Evolutionary conservation across 1,284 basidiomycete species (phyloP).

Genomic region (Sanghuangporus sanghuang): DNA sequence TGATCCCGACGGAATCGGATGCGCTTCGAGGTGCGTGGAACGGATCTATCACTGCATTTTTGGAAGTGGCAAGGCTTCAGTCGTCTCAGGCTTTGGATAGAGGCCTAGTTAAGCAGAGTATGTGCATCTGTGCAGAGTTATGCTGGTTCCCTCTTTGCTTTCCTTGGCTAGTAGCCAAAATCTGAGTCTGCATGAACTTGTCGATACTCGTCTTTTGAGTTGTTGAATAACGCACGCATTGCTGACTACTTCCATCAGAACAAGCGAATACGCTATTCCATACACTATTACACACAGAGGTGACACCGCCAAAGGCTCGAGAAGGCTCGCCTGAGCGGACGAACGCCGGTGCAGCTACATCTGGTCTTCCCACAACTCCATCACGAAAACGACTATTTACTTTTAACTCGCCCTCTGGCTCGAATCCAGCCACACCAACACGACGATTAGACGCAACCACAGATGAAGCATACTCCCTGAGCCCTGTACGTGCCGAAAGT

Average conservation of each 20-base stretch:
- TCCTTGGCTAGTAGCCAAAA: neutral
- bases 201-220: neutral
- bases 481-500: constrained; percentile 83
- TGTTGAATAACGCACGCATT: neutral
- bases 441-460: constrained; percentile 69
- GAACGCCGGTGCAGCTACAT: constrained; percentile 32
- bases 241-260: constrained; percentile 36
- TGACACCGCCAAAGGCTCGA: constrained; percentile 61
- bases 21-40: constrained; percentile 56
- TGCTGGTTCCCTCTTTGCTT: neutral
- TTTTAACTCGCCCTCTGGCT: constrained; percentile 59
- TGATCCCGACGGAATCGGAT: constrained; percentile 75
- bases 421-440: constrained; percentile 51
- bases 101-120: neutral
- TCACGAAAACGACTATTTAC: constrained; percentile 62
- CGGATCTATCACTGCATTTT: neutral
- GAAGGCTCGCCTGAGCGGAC: constrained; percentile 58
- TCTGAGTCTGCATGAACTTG: neutral
- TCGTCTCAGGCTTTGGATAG: neutral
- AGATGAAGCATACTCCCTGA: constrained; percentile 87
- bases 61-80: neutral
- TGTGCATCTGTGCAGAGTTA: neutral
- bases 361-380: constrained; percentile 53
- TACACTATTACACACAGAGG: constrained; percentile 68
- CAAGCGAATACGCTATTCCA: constrained; percentile 77